Percentiles rank a stretch among this genome's conserved stretches.
These are phyloP conservation scores for Corinectria fuckeliana DNA, from an alignment of 2,329 filamentous ascomycete genomes.

Conservation along the genomic window DNA sequence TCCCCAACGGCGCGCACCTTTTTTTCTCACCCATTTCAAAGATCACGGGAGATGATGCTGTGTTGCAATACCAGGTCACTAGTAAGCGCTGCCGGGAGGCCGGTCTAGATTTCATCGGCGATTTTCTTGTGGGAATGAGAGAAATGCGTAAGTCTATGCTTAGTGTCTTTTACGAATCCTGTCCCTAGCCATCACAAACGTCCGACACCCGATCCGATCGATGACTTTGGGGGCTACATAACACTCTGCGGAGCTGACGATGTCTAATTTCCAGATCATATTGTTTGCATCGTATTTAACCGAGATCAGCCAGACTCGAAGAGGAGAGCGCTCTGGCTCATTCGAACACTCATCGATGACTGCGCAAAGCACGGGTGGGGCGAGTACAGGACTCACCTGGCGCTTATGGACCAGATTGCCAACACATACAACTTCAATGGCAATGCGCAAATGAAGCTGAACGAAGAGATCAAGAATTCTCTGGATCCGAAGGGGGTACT, in stretches of 20 bases:
- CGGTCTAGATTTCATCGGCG: slow-evolving; percentile 14
- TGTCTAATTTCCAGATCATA: neutral
- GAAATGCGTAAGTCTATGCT: neutral
- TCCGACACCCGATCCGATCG: too few species aligned
- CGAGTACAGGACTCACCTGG: slow-evolving; percentile 17
- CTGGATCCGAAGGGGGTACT: slow-evolving; percentile 20
- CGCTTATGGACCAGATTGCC: slow-evolving; percentile 15
- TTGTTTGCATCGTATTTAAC: neutral
- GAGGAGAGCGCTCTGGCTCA: neutral
- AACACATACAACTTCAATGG: slow-evolving; percentile 8
- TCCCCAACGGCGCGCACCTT: neutral
- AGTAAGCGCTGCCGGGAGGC: neutral
- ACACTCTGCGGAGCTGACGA: too few species aligned
- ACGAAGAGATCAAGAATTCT: slow-evolving; percentile 12
- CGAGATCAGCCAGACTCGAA: neutral
- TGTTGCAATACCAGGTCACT: slow-evolving; percentile 4
- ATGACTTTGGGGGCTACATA: too few species aligned
- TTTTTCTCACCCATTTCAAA: neutral
- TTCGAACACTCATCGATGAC: slow-evolving; percentile 3
- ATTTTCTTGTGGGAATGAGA: slow-evolving; percentile 5
- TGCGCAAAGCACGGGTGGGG: slow-evolving; percentile 6
- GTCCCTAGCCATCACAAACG: too few species aligned
- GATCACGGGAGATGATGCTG: neutral
- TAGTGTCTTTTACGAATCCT: too few species aligned
- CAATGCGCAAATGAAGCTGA: slow-evolving; percentile 1